Percentiles rank a stretch among this genome's conserved stretches.
These are phyloP conservation scores for Lolium multiflorum DNA, from an alignment of 176 grass and related monocot species.

Conservation along the genomic window DNA sequence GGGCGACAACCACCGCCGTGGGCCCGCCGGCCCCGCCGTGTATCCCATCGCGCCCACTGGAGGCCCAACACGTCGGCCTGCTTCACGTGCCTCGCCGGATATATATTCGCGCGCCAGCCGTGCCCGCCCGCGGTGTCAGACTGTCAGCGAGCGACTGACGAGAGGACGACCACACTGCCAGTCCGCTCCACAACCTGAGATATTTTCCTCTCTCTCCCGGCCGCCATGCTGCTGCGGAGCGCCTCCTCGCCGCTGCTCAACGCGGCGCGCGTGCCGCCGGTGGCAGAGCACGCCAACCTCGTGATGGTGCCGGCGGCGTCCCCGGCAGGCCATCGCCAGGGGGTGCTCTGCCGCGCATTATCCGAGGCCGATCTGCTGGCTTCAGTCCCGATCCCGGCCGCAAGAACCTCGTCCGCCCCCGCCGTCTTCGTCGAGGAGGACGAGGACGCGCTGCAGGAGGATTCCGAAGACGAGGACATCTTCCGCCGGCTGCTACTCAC, in stretches of 20 bases:
- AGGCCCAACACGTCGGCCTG: background rate
- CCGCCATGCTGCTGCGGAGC: conserved; percentile 55
- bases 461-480: background rate
- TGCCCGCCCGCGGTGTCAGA: conserved; percentile 2
- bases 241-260: conserved; percentile 58
- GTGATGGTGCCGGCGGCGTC: background rate
- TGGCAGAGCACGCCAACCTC: conserved; percentile 31
- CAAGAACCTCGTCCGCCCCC: background rate
- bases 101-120: background rate
- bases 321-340: background rate
- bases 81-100: conserved; percentile 19
- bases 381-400: background rate
- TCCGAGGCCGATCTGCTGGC: conserved; percentile 49
- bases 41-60: background rate
- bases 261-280: background rate
- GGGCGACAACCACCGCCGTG: background rate
- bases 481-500: conserved; percentile 50
- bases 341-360: conserved; percentile 45
- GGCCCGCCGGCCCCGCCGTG: background rate
- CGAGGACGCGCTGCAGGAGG: background rate
- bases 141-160: conserved; percentile 17
- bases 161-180: background rate
- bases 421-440: conserved; percentile 44
- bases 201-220: background rate
- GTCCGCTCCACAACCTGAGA: background rate